These are phyloP conservation scores for Sisymbrium altissimum DNA, from an alignment of 345 rosid genomes.

Conservation along the genomic window DNA sequence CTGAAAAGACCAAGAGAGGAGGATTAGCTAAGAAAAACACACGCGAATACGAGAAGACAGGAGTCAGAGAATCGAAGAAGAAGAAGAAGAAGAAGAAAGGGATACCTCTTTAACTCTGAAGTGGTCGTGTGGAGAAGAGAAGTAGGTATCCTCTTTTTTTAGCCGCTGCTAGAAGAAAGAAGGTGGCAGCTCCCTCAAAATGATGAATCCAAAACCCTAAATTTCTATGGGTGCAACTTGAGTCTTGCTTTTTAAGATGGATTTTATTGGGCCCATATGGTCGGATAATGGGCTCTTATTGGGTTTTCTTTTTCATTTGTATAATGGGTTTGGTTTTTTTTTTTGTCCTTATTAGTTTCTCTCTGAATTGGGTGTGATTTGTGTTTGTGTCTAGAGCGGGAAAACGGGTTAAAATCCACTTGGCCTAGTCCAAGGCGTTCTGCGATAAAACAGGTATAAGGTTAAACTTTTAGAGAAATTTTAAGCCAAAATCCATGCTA, in stretches of 20 bases:
- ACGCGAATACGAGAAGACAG: not conserved
- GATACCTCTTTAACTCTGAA: not conserved
- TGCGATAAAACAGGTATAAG: not conserved
- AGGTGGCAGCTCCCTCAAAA: not conserved
- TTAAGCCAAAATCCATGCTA: too few relatives aligned
- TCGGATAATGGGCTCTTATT: not conserved
- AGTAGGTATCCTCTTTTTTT: not conserved
- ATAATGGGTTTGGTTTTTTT: not conserved
- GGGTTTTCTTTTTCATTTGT: not conserved
- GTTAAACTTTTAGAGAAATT: too few relatives aligned
- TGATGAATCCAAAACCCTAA: slow-evolving; percentile 14
- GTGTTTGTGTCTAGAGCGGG: too few relatives aligned
- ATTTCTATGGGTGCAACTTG: not conserved
- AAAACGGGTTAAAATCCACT: not conserved
- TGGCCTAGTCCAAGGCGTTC: not conserved
- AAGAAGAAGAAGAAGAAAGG: not conserved
- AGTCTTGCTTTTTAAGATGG: not conserved
- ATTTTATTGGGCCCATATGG: slow-evolving; percentile 7
- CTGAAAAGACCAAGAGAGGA: not conserved
- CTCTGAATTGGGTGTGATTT: not conserved
- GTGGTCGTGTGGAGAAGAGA: not conserved
- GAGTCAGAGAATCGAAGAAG: not conserved
- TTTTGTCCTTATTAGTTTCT: not conserved
- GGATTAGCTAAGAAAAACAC: not conserved
- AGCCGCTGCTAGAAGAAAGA: slow-evolving; percentile 14